A percentile compares a stretch with the other conserved stretches of the same genome.
phyloP scores from a whole-genome alignment of 106 monocot species.

The Agapanthus africanus region DNA sequence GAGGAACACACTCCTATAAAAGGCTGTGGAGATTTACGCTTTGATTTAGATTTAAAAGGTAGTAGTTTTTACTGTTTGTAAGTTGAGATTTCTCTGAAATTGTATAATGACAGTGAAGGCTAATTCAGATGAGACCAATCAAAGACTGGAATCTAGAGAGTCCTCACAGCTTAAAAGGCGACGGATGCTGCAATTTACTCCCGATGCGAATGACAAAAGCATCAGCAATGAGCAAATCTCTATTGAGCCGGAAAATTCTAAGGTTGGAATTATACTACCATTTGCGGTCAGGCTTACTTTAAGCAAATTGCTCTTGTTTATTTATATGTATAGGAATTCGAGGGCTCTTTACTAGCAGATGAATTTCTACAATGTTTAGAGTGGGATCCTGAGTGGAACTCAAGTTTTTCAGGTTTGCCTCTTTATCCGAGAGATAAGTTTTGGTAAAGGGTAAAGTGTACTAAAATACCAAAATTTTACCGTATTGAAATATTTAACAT shows the following conservation, averaged over 20 bases:
- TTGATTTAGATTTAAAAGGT: conserved; percentile 19
- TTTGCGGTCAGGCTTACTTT: neutral
- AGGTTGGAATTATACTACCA: conserved; percentile 13
- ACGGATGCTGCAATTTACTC: conserved; percentile 41
- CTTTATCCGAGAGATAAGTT: too few species aligned
- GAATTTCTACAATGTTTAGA: conserved; percentile 17
- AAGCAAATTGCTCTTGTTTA: neutral
- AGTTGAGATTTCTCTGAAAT: neutral
- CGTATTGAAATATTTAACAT: too few species aligned
- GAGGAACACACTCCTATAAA: conserved; percentile 44
- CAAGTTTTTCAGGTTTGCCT: conserved; percentile 21
- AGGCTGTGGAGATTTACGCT: conserved; percentile 22
- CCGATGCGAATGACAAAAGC: conserved; percentile 13
- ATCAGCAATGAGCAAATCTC: conserved; percentile 11
- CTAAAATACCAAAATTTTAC: too few species aligned
- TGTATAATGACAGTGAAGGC: neutral
- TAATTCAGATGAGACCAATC: conserved; percentile 19
- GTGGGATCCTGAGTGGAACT: conserved; percentile 21
- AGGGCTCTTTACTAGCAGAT: conserved; percentile 17
- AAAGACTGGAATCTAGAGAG: conserved; percentile 17
- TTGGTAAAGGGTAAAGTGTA: too few species aligned
- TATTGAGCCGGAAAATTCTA: conserved; percentile 15
- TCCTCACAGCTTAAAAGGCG: conserved; percentile 36
- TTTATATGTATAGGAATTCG: conserved; percentile 15
- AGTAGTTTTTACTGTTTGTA: neutral